phyloP scores from a whole-genome alignment of 768 basidiomycete species.

The Pleurotus djamor region DNA sequence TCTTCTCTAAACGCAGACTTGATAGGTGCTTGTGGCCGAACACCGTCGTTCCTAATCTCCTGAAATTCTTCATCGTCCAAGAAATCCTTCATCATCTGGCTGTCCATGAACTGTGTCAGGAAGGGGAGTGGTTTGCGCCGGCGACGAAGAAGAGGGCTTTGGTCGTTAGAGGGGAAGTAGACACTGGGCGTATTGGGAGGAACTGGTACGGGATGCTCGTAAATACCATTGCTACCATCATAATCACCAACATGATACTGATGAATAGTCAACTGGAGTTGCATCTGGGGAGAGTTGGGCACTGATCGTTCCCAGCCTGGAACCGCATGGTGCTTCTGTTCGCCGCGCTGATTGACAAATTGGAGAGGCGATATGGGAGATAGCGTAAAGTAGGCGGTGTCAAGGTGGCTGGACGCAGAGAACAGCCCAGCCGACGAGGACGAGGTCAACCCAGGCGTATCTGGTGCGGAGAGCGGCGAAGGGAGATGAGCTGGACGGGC shows the following conservation, averaged over 20 bases:
- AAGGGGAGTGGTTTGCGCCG: slow-evolving; percentile 1
- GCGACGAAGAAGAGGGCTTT: background rate
- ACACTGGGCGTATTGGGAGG: slow-evolving; percentile 2
- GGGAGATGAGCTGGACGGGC: slow-evolving; percentile 1
- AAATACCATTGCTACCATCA: background rate
- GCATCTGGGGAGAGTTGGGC: background rate
- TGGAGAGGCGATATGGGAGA: background rate
- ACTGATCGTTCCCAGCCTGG: slow-evolving; percentile 1
- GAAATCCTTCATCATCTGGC: background rate
- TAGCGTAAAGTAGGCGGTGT: background rate
- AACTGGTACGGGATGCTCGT: background rate
- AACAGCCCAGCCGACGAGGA: slow-evolving; percentile 5
- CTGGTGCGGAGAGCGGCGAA: slow-evolving; percentile 1
- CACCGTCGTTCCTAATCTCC: background rate
- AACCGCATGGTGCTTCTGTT: background rate
- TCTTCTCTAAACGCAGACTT: slow-evolving; percentile 1
- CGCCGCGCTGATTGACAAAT: background rate
- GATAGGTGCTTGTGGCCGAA: slow-evolving; percentile 3
- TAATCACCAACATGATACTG: slow-evolving; percentile 6
- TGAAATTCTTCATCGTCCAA: background rate
- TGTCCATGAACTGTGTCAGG: slow-evolving; percentile 1
- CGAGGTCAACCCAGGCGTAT: slow-evolving; percentile 4
- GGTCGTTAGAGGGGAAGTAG: background rate
- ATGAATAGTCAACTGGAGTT: background rate
- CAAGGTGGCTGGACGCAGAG: background rate